Percentiles rank a stretch among this genome's conserved stretches.
These are phyloP conservation scores for Leptographium galeiforme DNA, from an alignment of 2,329 filamentous ascomycete genomes.

Conservation along the genomic window DNA sequence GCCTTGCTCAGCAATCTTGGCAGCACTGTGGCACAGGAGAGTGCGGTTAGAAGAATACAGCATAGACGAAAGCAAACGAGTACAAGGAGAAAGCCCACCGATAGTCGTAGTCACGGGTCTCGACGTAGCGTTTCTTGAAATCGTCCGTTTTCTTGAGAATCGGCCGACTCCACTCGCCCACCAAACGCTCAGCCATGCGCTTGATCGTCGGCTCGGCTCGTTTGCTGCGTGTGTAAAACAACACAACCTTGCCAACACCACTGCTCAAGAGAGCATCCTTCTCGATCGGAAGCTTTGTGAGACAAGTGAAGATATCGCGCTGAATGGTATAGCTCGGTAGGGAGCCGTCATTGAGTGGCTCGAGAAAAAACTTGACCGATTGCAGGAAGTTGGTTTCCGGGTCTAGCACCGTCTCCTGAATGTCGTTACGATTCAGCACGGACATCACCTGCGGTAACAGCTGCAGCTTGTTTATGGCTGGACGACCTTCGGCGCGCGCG, in stretches of 20 bases:
- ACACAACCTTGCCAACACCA: conserved; percentile 88
- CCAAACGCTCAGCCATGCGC: conserved; percentile 79
- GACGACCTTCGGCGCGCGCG: conserved; percentile 64
- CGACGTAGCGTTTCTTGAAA: conserved; percentile 69
- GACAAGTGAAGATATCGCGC: conserved; percentile 75
- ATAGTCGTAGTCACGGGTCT: conserved; percentile 51
- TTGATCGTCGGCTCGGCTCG: conserved; percentile 81
- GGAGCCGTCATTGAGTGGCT: conserved; percentile 86
- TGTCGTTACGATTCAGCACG: conserved; percentile 78
- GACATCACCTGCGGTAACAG: conserved; percentile 82
- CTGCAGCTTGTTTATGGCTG: conserved; percentile 85
- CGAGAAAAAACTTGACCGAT: conserved; percentile 92
- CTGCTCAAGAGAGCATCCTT: conserved; percentile 84
- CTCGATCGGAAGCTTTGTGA: conserved; percentile 71
- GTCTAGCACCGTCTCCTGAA: conserved; percentile 74
- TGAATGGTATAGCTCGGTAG: conserved; percentile 96
- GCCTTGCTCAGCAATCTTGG: conserved; percentile 33
- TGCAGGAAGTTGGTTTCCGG: conserved; percentile 92
- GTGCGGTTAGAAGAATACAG: background rate
- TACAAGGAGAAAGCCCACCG: conserved; percentile 32
- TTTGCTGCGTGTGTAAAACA: conserved; percentile 95
- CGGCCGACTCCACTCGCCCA: conserved; percentile 90
- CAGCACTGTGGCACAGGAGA: conserved; percentile 26
- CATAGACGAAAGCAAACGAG: background rate
- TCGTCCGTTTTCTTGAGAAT: conserved; percentile 90